Conservation (phyloP, 164 flowering plant species). For the Magnolia changhungtana region DNA sequence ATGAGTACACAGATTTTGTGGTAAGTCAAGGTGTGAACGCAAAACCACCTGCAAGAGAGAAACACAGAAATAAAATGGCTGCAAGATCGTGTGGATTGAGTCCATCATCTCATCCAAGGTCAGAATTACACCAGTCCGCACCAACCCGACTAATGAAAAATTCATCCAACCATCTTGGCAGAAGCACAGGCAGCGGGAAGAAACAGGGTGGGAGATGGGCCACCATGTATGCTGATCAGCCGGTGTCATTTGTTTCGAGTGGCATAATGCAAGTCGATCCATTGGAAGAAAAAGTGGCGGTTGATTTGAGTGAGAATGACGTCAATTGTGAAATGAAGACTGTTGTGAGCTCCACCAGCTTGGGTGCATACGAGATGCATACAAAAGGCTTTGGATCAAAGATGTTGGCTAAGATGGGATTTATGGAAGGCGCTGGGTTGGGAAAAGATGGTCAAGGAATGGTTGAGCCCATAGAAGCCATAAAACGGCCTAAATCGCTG, state of each 20-base stretch:
- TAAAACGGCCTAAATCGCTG: conserved; percentile 77
- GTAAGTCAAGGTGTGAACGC: conserved; percentile 28
- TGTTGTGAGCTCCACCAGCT: conserved; percentile 19
- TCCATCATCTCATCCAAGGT: neutral
- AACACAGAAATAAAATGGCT: conserved; percentile 20
- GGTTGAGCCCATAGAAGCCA: conserved; percentile 61
- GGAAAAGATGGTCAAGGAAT: conserved; percentile 82
- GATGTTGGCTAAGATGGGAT: conserved; percentile 94
- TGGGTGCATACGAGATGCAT: conserved; percentile 82
- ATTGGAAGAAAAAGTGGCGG: conserved; percentile 17
- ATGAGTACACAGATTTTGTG: conserved; percentile 51
- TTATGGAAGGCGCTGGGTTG: conserved; percentile 68
- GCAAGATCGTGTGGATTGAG: conserved; percentile 19
- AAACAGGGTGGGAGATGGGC: conserved; percentile 23
- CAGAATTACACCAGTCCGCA: conserved; percentile 22
- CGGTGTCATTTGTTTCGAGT: conserved; percentile 78
- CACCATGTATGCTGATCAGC: conserved; percentile 49
- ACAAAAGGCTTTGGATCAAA: conserved; percentile 94
- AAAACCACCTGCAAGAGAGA: conserved; percentile 14
- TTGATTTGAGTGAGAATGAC: conserved; percentile 12
- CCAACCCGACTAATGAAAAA: conserved; percentile 25
- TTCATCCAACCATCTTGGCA: conserved; percentile 12
- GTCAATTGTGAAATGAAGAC: conserved; percentile 14
- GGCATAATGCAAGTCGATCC: conserved; percentile 57
- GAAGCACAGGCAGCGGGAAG: conserved; percentile 26